Conservation (phyloP, 1,284 basidiomycete genomes). For the Rhodotorula sp. region DNA sequence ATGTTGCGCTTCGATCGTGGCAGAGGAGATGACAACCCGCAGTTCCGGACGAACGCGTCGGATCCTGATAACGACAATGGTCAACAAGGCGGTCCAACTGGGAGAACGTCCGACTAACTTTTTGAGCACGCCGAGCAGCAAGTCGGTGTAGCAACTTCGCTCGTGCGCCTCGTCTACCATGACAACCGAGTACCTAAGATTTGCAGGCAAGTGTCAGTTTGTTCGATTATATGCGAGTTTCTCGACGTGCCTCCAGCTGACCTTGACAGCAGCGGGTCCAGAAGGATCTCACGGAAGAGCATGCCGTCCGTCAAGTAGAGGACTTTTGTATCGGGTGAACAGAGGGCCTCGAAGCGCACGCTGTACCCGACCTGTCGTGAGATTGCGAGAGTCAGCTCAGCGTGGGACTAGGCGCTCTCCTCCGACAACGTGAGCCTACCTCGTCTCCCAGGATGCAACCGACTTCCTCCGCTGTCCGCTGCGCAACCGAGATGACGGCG, state of each 20-base stretch:
- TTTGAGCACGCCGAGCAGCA: conserved; percentile 51
- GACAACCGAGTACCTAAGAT: conserved; percentile 44
- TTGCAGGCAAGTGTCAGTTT: too few relatives aligned
- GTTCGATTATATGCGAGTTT: too few relatives aligned
- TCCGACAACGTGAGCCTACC: conserved; percentile 53
- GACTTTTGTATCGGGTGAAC: conserved; percentile 47
- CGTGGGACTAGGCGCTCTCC: too few relatives aligned
- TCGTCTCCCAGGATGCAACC: conserved; percentile 69
- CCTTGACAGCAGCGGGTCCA: conserved; percentile 42
- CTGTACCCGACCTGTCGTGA: conserved; percentile 49
- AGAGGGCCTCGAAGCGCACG: conserved; percentile 51
- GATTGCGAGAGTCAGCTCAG: not conserved
- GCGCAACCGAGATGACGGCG: conserved; percentile 49
- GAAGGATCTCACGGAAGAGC: conserved; percentile 44
- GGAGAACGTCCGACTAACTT: conserved; percentile 49
- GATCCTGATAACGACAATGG: conserved; percentile 53
- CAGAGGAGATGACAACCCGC: conserved; percentile 87
- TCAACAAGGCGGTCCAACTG: not conserved
- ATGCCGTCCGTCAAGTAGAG: conserved; percentile 47
- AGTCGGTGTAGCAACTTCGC: conserved; percentile 49
- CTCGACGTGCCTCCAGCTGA: too few relatives aligned
- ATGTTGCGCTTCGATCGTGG: conserved; percentile 85
- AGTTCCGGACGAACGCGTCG: conserved; percentile 82
- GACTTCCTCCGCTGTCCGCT: conserved; percentile 49
- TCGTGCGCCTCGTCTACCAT: conserved; percentile 54